Conservation (phyloP, 2,329 filamentous ascomycete species). For the Polychaeton citri region DNA sequence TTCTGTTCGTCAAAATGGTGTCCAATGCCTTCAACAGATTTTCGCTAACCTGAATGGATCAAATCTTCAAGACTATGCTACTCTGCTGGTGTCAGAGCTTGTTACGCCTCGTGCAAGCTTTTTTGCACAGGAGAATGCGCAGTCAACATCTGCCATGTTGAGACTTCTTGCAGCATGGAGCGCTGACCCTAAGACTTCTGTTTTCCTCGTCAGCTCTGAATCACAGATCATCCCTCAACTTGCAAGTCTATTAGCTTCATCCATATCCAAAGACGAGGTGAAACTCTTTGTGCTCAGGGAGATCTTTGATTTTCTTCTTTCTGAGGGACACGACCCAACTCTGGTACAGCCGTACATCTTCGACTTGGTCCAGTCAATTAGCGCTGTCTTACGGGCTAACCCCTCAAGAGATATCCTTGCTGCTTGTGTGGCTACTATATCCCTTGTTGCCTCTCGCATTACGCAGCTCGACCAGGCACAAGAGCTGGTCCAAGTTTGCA, state of each 20-base stretch:
- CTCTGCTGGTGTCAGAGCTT: conserved; percentile 58
- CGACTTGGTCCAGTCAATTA: conserved; percentile 44
- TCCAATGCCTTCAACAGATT: conserved; percentile 70
- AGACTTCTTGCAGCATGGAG: conserved; percentile 75
- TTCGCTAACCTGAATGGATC: conserved; percentile 60
- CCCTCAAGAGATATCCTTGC: conserved; percentile 64
- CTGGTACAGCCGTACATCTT: conserved; percentile 55
- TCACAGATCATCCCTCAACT: conserved; percentile 51
- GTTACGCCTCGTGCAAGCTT: conserved; percentile 65
- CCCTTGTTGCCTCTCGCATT: conserved; percentile 60
- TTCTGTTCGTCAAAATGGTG: conserved; percentile 54
- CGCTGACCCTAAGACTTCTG: conserved; percentile 48
- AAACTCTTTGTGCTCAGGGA: conserved; percentile 64
- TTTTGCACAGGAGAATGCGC: conserved; percentile 72
- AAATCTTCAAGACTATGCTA: conserved; percentile 59
- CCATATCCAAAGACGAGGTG: conserved; percentile 73
- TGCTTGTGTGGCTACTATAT: conserved; percentile 63
- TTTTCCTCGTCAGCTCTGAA: conserved; percentile 56
- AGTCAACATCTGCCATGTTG: conserved; percentile 73
- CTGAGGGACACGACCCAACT: conserved; percentile 41
- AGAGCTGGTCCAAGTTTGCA: conserved; percentile 67
- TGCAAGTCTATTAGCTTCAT: conserved; percentile 56
- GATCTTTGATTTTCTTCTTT: conserved; percentile 58
- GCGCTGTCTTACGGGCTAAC: conserved; percentile 40
- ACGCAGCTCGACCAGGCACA: conserved; percentile 54